Evolutionary conservation across 164 flowering plant species (phyloP).

Genomic region (Taxillus chinensis): DNA sequence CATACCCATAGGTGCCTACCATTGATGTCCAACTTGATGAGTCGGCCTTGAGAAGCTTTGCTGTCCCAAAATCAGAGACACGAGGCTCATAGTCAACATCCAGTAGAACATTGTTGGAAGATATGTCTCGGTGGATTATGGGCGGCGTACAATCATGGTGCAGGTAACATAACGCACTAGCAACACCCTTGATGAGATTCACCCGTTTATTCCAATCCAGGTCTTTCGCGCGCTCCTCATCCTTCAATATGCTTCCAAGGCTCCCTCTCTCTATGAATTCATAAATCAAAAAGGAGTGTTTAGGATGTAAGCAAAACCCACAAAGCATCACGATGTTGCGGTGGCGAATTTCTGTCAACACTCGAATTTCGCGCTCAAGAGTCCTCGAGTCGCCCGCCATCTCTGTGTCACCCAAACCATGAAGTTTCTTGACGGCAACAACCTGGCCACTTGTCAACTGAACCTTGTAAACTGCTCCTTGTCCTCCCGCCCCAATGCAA

Average conservation of each 20-base stretch:
- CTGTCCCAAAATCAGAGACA: neutral
- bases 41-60: neutral
- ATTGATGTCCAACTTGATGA: neutral
- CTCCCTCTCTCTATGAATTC: neutral
- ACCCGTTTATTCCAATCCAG: neutral
- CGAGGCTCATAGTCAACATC: neutral
- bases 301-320: neutral
- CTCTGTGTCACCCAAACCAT: neutral
- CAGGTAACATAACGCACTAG: neutral
- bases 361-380: neutral
- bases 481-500: neutral
- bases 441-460: neutral
- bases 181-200: neutral
- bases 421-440: neutral
- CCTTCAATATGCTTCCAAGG: neutral
- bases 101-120: neutral
- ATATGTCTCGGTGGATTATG: neutral
- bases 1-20: neutral
- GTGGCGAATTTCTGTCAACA: neutral
- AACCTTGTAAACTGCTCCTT: neutral
- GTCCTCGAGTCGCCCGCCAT: neutral
- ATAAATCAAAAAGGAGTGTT: neutral
- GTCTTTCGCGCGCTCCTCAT: neutral
- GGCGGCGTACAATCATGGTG: neutral
- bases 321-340: neutral